Conservation (phyloP, 257 asterid species). For the Capsicum baccatum region DNA sequence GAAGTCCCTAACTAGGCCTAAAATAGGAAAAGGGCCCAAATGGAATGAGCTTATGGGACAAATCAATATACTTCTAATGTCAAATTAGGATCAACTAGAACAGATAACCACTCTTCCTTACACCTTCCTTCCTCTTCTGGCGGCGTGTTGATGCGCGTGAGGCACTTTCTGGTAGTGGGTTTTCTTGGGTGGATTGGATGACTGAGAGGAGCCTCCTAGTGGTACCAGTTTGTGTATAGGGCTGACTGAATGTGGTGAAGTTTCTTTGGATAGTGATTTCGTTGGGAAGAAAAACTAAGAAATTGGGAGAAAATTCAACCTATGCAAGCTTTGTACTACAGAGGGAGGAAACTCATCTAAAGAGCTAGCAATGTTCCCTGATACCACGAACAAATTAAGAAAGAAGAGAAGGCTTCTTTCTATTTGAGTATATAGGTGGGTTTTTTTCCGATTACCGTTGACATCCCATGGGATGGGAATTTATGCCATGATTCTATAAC, state of each 20-base stretch:
- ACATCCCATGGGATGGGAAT: background rate
- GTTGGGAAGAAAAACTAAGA: too few species aligned
- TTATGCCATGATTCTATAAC: background rate
- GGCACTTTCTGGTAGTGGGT: background rate
- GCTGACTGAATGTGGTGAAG: too few species aligned
- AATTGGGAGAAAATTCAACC: background rate
- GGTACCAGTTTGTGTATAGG: background rate
- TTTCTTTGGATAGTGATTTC: background rate
- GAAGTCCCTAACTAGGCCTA: background rate
- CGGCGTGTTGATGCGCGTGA: background rate
- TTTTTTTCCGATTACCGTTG: background rate
- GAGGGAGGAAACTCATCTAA: background rate
- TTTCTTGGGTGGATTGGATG: background rate
- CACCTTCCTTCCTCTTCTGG: background rate
- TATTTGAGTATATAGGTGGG: too few species aligned
- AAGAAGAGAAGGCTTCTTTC: too few species aligned
- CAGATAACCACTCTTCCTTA: too few species aligned
- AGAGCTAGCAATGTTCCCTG: background rate
- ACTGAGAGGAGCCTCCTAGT: background rate
- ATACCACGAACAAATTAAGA: background rate
- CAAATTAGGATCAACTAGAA: background rate
- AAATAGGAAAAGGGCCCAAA: background rate
- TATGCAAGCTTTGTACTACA: background rate
- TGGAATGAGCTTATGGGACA: background rate
- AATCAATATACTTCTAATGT: background rate